Evolutionary conservation across 129 eudicot species (phyloP), one percentile per base, ranked within the genome.

Genomic region (Helichrysum umbraculigerum): DNA sequence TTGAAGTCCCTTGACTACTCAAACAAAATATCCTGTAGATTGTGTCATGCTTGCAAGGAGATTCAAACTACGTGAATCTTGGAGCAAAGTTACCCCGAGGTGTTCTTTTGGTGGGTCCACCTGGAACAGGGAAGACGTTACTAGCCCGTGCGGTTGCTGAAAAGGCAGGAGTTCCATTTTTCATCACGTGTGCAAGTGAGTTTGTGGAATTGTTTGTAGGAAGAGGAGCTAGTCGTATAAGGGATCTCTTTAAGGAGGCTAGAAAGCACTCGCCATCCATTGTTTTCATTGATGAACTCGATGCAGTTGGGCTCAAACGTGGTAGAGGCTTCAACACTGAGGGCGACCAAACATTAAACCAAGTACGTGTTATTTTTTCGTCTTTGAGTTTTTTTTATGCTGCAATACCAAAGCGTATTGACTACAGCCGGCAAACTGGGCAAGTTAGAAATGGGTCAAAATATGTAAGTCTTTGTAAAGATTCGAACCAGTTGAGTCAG

Each of bases 201-300:
- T 83, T 83, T 75, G 83, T 83, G n/a, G 84, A 83, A 78, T 4
- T 83, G 75, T 79, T 83, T 79, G 87, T 83, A 17, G 87, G 87
- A 75, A 75, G 83, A 79, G 84, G 87, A 70, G 87, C 87, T 29
- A 78, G 83, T 69, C 87, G 84, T 19, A 75, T 83, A 19, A 30
- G 87, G 63, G 87, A 83, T 74, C 83, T 83, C 29, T 83, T 83
- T 63, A 79, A 79, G 57, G 81, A 83, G 73, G 87, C 83, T 37
- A 50, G 79, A 59, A 79, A 80, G 71, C 52, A 68, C 32, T 58
- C 87, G 2, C 84, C 87, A 6, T 83, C 83, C 22, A 78, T 83
- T n/a, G 66, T 83, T 19, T 83, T 83, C 72, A 79, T 83, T 1
- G 87, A 83, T 30, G 87, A 83, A 72, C 81, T 86, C 2, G 90